These are phyloP conservation scores for Neospermospora avenae DNA, from an alignment of 2,329 filamentous ascomycete species.

Conservation along the genomic window DNA sequence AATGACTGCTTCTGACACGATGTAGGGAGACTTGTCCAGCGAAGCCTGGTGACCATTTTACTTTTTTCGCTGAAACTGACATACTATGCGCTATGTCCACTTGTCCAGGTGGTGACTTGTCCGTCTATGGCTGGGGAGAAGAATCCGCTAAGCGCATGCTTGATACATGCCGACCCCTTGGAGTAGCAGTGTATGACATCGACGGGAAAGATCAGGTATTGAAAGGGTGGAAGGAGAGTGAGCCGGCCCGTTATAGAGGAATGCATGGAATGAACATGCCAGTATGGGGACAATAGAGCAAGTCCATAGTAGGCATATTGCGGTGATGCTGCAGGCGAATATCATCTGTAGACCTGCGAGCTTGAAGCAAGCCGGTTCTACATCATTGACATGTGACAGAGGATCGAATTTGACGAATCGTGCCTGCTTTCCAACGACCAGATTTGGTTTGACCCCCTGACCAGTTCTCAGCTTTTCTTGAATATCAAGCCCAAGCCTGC, in stretches of 20 bases:
- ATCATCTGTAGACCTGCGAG: neutral
- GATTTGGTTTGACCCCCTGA: neutral
- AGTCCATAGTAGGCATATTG: neutral
- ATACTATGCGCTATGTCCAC: constrained; percentile 60
- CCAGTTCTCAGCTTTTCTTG: neutral
- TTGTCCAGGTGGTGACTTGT: constrained; percentile 78
- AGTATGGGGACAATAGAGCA: constrained; percentile 22
- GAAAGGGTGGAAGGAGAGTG: constrained; percentile 59
- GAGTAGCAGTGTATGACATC: constrained; percentile 69
- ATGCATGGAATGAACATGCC: constrained; percentile 56
- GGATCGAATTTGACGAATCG: neutral
- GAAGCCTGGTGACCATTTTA: constrained; percentile 47
- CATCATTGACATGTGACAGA: neutral
- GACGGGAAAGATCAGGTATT: constrained; percentile 48
- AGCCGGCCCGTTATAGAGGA: constrained; percentile 59
- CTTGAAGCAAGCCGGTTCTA: neutral
- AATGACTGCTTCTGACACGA: neutral
- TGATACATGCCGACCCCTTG: constrained; percentile 68
- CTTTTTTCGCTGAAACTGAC: constrained; percentile 79
- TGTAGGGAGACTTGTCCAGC: constrained; percentile 44
- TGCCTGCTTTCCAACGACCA: neutral
- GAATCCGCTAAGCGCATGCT: constrained; percentile 65
- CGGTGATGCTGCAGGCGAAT: neutral
- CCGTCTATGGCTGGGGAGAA: constrained; percentile 75
- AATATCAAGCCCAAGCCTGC: constrained; percentile 39